Percentiles rank a stretch among this genome's conserved stretches.
Evolutionary conservation across 768 basidiomycete genomes (phyloP).

Genomic region (Epithele typhae): DNA sequence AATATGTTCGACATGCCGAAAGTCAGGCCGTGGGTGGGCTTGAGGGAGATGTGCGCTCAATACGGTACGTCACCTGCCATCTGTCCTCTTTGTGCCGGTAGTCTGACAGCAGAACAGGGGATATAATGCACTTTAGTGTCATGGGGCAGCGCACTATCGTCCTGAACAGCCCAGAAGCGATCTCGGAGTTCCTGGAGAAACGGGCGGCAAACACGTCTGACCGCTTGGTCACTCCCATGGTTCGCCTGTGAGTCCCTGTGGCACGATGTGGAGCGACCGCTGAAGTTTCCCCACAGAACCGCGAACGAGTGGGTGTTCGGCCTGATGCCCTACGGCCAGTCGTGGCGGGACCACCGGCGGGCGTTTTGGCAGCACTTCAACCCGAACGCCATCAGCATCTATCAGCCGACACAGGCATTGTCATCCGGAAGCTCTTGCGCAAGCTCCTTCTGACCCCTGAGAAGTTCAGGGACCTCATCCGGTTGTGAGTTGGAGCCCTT

Average conservation of each 20-base stretch:
- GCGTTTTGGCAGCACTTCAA: constrained; percentile 9
- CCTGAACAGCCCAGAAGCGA: constrained; percentile 18
- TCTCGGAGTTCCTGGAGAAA: constrained; percentile 24
- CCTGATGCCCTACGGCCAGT: constrained; percentile 3
- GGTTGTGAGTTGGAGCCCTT: neutral
- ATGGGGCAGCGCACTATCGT: constrained; percentile 10
- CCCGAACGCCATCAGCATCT: neutral
- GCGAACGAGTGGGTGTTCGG: constrained; percentile 3
- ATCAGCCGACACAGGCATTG: neutral
- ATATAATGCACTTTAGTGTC: neutral
- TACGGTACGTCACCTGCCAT: constrained; percentile 2
- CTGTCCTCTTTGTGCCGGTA: neutral
- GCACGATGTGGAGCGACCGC: neutral
- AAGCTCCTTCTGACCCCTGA: neutral
- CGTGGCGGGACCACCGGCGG: constrained; percentile 11
- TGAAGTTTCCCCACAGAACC: neutral
- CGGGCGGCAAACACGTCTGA: constrained; percentile 24
- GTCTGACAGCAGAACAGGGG: neutral
- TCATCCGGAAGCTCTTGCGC: neutral
- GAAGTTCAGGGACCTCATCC: neutral
- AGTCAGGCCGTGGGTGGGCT: constrained; percentile 1
- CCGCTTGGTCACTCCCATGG: constrained; percentile 4
- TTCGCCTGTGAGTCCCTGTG: neutral
- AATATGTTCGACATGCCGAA: constrained; percentile 5
- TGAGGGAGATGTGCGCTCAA: neutral